Evolutionary conservation across 2,329 filamentous ascomycete genomes (phyloP).

Genomic region (Penicillium concentricum): DNA sequence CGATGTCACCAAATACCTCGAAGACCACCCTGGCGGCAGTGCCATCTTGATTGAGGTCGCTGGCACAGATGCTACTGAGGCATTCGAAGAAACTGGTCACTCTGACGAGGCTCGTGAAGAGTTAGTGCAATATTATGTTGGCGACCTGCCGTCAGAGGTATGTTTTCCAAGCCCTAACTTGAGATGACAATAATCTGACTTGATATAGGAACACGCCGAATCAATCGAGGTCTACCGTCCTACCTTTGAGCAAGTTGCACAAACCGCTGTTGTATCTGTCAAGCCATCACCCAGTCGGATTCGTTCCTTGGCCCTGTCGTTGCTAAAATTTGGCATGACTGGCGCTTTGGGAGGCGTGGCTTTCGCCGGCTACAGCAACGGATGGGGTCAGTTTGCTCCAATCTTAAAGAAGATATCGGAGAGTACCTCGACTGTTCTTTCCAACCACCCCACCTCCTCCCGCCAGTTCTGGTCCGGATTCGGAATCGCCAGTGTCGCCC

Average conservation of each 20-base stretch:
- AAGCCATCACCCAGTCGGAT: background rate
- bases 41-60: conserved; percentile 41
- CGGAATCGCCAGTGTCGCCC: conserved; percentile 20
- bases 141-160: conserved; percentile 24
- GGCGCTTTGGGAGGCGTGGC: background rate
- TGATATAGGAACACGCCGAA: conserved; percentile 15
- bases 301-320: background rate
- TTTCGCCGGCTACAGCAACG: background rate
- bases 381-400: background rate
- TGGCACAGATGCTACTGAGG: conserved; percentile 42
- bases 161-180: background rate
- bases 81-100: conserved; percentile 45
- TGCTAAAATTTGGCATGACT: background rate
- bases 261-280: conserved; percentile 17
- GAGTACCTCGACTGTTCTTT: background rate
- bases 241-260: conserved; percentile 21
- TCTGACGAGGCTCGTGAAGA: conserved; percentile 46
- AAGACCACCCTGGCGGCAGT: conserved; percentile 55
- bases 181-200: background rate
- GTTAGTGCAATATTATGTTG: conserved; percentile 36
- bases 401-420: background rate
- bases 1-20: conserved; percentile 56
- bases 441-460: background rate
- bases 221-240: conserved; percentile 20
- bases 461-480: conserved; percentile 21